These are phyloP conservation scores for Podosphaera xanthii DNA, from an alignment of 2,329 filamentous ascomycete genomes.

Conservation along the genomic window DNA sequence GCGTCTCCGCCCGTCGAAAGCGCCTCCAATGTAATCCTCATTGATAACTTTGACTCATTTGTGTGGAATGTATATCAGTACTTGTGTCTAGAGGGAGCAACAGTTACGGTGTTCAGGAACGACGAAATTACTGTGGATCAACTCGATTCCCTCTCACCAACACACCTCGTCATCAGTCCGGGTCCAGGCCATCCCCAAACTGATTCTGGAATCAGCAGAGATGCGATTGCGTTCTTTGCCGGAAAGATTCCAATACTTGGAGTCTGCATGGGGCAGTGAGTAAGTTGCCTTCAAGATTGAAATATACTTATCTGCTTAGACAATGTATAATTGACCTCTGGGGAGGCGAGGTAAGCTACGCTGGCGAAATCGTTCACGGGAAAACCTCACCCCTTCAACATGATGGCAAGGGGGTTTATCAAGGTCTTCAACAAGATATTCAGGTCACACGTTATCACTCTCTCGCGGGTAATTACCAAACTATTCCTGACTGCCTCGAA, in stretches of 20 bases:
- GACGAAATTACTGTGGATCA: conserved; percentile 76
- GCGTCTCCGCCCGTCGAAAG: conserved; percentile 49
- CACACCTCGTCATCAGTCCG: conserved; percentile 83
- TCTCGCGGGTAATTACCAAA: conserved; percentile 73
- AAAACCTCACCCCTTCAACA: conserved; percentile 85
- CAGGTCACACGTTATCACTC: conserved; percentile 93
- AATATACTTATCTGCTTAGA: conserved; percentile 18
- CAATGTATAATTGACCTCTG: conserved; percentile 94
- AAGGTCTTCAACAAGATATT: conserved; percentile 53
- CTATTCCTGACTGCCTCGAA: conserved; percentile 65
- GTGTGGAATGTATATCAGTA: conserved; percentile 99
- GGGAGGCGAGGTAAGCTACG: conserved; percentile 74
- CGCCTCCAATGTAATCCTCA: conserved; percentile 77
- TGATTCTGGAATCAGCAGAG: conserved; percentile 83
- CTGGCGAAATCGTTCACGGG: conserved; percentile 88
- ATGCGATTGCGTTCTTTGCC: conserved; percentile 72
- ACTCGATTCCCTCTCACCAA: conserved; percentile 62
- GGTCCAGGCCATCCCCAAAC: conserved; percentile 80
- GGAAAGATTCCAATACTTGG: conserved; percentile 90
- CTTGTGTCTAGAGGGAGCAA: conserved; percentile 82
- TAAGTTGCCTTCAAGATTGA: conserved; percentile 8
- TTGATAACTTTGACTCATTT: conserved; percentile 99
- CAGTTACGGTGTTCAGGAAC: conserved; percentile 74
- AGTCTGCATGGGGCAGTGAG: conserved; percentile 94
- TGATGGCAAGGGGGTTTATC: conserved; percentile 80